Conservation (phyloP, 169 alveolate species). For the Plasmodium berghei region DNA sequence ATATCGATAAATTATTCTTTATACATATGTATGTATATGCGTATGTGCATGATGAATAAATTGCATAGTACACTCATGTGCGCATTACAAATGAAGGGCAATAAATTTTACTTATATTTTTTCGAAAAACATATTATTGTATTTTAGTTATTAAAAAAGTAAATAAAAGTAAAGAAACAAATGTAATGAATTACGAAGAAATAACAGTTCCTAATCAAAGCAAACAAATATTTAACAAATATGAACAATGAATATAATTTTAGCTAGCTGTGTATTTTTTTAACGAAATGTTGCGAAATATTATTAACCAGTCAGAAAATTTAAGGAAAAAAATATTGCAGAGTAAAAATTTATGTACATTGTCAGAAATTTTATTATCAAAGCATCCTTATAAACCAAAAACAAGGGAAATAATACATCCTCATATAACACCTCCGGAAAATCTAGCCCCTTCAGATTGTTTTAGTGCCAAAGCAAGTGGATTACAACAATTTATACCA, state of each 20-base stretch:
- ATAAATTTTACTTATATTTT: no score
- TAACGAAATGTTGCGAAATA: constrained; percentile 3
- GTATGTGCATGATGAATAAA: no score
- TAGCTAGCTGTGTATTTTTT: constrained; percentile 9
- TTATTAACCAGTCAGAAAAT: constrained; percentile 14
- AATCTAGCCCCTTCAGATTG: constrained; percentile 49
- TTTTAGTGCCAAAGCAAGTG: constrained; percentile 39
- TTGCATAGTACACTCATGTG: no score
- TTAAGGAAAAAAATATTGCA: not conserved
- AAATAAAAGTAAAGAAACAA: not conserved
- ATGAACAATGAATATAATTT: not conserved
- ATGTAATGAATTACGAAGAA: not conserved
- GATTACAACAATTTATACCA: constrained; percentile 47
- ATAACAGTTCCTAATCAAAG: not conserved
- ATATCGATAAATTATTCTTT: no score
- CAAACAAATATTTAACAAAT: not conserved
- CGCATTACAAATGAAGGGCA: no score
- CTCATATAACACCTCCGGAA: constrained; percentile 75
- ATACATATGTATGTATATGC: no score
- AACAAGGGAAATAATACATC: constrained; percentile 82
- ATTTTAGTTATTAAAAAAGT: not conserved
- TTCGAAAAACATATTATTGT: no score
- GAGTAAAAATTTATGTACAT: constrained; percentile 27
- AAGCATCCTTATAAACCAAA: constrained; percentile 82
- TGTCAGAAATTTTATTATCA: constrained; percentile 42